Evolutionary conservation across 1,284 basidiomycete species (phyloP), one percentile per base, ranked within the genome.

Genomic region (Ustilago bromivora): DNA sequence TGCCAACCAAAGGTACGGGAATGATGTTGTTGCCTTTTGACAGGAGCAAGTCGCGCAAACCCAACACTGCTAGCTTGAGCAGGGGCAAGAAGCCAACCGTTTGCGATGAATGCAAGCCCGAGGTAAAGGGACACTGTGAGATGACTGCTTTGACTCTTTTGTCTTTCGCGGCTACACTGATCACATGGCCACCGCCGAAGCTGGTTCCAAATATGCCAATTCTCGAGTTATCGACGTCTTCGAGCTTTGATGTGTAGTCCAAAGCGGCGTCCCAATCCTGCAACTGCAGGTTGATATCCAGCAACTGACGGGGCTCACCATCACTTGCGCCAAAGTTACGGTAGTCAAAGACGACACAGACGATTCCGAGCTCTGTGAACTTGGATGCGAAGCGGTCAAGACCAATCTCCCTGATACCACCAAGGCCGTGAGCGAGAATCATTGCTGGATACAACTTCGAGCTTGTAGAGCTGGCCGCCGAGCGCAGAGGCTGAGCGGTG

Each of bases 181-280:
- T 81, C 2, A 75, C 81, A 66, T 84, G 80, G 0, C 79, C 82
- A n/a, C 83, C 83, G 7, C 79, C 74, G 58, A 84, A 84, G 28
- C 70, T 77, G 13, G 65, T 75, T 0, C 81, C 82, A 54, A 81
- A 83, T 32, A 82, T 59, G 7, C 72, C 83, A n/a, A 84, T 70
- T 9, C 74, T 36, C 5, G 62, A 23, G 31, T 60, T 43, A 32
- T 84, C 79, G 11, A 84, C 79, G 19, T 56, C 32, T 4, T 69
- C 57, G 2, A 80, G 65, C n/a, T 41, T 53, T 1, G 60, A 47
- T 0, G 57, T 57, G 51, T 80, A 82, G 46, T 61, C 62, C 4
- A 84, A 31, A 2, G 70, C 80, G 0, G 70, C 62, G 3, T 71
- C 40, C 80, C 80, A 84, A 55, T 84, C 82, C 38, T 77, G 58